Base-by-base conservation (phyloP, 1,284 basidiomycete species). In the Fomes fomentarius region DNA sequence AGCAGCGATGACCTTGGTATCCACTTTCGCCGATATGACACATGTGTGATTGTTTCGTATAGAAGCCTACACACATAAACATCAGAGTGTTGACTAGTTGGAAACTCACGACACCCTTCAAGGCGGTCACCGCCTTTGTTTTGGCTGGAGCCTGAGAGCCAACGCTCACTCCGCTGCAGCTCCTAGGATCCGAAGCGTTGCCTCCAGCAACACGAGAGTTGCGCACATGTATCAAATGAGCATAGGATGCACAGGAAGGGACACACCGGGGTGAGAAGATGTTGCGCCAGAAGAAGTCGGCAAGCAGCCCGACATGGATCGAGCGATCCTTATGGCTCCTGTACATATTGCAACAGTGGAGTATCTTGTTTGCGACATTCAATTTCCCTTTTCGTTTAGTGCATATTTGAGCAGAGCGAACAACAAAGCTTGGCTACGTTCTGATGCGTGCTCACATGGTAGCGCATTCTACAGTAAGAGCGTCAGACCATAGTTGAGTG, bases 281-380 rank as follows among this genome's bases (percentile, higher is more conserved):
- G 41, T 60, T 56, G 17, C 54, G 58, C 58, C 58, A 60, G 43
- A 56, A 60, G 39, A 49, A 57, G 26, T 60, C 58, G 1, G 58
- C 52, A 17, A 57, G 37, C 24, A 52, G 58, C 28, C 45, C 47
- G 21, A 57, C 43, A 31, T 56, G 53, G 21, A 48, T 34, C 21
- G 38, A 43, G 42, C 53, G 42, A 37, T 44, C 46, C 17, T 49
- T 41, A 9, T 34, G 14, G 21, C 30, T 31, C 19, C 48, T 45
- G 42, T 57, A 54, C 12, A 46, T 45, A 21, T 54, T 49, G 12
- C 42, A 48, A 37, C 52, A 47, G 15, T 54, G 48, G 26, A 56
- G 49, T 38, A 60, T 54, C 30, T 54, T 60, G 48, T 42, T 50
- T 3, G 58, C 58, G 28, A 60, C 25, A 22, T 57, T 54, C 28